Conservation (phyloP, 345 rosid species). For the Heritiera littoralis region DNA sequence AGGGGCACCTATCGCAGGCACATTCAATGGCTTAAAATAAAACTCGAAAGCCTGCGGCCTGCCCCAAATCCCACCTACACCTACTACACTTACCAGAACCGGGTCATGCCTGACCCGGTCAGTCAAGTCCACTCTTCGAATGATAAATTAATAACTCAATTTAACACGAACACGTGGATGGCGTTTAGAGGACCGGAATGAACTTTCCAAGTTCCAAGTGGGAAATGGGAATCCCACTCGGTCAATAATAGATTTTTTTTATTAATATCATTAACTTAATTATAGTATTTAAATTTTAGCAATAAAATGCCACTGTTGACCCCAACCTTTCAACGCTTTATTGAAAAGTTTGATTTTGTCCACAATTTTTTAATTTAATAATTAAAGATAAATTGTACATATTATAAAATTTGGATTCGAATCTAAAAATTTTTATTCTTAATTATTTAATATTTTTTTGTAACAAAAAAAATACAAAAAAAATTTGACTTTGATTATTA, state of each 20-base stretch:
- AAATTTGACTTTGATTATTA: background rate
- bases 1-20: background rate
- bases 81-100: background rate
- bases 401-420: no score
- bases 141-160: background rate
- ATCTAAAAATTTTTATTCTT: no score
- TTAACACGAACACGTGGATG: background rate
- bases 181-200: background rate
- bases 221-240: background rate
- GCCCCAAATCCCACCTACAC: background rate
- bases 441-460: no score
- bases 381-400: no score
- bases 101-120: background rate
- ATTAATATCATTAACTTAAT: no score
- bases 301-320: background rate
- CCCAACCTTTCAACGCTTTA: background rate
- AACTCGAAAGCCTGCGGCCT: background rate
- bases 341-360: no score
- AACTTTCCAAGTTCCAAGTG: background rate
- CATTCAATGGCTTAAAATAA: background rate
- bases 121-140: background rate
- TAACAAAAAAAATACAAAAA: no score
- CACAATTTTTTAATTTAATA: no score
- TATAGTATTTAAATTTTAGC: background rate
- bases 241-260: constrained; percentile 9